Evolutionary conservation across 2,329 filamentous ascomycete genomes (phyloP), one percentile per base, ranked within the genome.

Genomic region (Rugonectria rugulosa): DNA sequence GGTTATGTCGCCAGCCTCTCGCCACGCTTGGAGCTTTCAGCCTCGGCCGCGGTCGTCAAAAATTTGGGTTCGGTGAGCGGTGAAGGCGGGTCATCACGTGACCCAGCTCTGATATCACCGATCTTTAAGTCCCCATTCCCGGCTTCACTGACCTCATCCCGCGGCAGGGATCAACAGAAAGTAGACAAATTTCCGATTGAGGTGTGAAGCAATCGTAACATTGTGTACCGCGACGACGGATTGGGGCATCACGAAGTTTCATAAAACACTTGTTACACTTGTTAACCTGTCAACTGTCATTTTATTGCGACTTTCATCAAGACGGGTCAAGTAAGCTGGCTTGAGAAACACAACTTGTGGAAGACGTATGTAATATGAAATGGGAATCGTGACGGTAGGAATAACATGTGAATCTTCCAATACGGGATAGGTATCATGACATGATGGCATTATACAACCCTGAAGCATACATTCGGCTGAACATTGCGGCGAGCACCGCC

Each of bases 21-120:
- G 31, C 53, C 19, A 17, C 47, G 17, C 43, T 53, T 43, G 47
- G 31, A n/a, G 27, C 36, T 44, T 42, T 57, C 63, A 67, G 64
- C 62, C 56, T 61, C 53, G 57, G 53, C 26, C 31, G 29, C 12
- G 12, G 43, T 19, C 6, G 6, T 12, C 11, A 26, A 53, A 57
- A 47, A 44, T 48, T 38, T 46, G 46, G 38, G 45, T 40, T 52
- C 50, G 49, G 57, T 57, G 59, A 50, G 47, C 44, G 47, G 53
- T 37, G 23, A 44, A 10, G 1, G 26, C 8, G 48, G 14, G 2
- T 20, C 6, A 43, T 56, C 47, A 56, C 53, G 47, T 56, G 47
- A n/a, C 19, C 7, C n/a, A 20, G 10, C 10, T 14, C 9, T 29
- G 15, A 43, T n/a, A 29, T 20, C 21, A n/a, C n/a, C n/a, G n/a